Base-by-base conservation (phyloP, 2,329 filamentous ascomycete species). In the Sordariomycetes sp. region DNA sequence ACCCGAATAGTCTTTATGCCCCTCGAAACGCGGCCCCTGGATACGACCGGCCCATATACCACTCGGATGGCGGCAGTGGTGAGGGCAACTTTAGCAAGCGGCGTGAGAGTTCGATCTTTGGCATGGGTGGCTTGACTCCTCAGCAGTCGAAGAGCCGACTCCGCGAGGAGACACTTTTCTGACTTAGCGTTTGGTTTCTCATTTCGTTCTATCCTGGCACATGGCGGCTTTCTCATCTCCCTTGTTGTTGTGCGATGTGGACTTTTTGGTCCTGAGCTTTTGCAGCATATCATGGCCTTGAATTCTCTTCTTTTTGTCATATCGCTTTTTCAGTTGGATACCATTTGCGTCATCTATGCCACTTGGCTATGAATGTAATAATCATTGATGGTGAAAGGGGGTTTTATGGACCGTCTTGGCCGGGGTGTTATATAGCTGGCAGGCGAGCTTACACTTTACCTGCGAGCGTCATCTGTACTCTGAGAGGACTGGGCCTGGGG, bases 21-120 rank as follows among this genome's bases (percentile, higher is more conserved):
- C 57, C 59, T 24, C 52, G 55, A 15, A 58, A 52, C 17, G 55
- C n/a, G 51, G 64, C 68, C 45, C 61, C 66, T 34, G 60, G 63
- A 28, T 72, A 71, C 22, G 52, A 58, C 25, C 34, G 52, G 15
- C 56, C 56, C 34, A 28, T 57, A 24, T 57, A 35, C 28, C n/a
- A 20, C 10, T 8, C 45, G 6, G 45, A 50, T 2, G n/a, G 42
- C 42, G 45, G 45, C 12, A 10, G 36, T 10, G 45, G n/a, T 3
- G 20, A 20, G 6, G 52, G 45, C 5, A 42, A 52, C 45, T 39
- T 28, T 24, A 52, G 20, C 42, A 59, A 55, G 64, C 74, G 80
- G 54, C 76, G 82, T 54, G 82, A 86, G 67, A 86, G 83, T 63
- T 72, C 74, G 52, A 80, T 85, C 67, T 80, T 83, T 60, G 75